These are phyloP conservation scores for Parmelia sp. DNA, from an alignment of 495 filamentous ascomycete species.

Conservation along the genomic window DNA sequence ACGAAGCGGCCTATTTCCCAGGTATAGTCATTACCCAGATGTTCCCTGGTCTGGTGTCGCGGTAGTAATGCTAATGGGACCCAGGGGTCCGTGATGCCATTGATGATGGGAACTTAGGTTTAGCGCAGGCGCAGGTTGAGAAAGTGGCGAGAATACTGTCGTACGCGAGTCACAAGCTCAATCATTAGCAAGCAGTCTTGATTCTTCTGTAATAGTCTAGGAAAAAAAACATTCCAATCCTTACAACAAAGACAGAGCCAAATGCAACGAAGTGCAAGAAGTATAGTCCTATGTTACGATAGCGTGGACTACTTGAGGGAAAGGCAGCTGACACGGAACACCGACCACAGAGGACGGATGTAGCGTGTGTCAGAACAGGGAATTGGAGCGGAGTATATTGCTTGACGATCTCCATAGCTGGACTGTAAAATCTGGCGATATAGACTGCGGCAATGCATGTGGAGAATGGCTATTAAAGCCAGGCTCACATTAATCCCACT, in stretches of 20 bases:
- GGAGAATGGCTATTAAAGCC: neutral
- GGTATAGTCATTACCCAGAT: neutral
- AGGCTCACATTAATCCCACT: too few relatives aligned
- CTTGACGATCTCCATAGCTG: too few relatives aligned
- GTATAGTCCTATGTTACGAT: too few relatives aligned
- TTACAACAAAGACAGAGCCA: too few relatives aligned
- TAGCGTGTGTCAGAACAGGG: neutral
- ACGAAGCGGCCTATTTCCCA: slow-evolving; percentile 74
- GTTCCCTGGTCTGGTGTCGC: neutral
- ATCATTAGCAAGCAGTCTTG: slow-evolving; percentile 26
- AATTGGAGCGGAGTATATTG: neutral
- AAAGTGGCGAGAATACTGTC: slow-evolving; percentile 64
- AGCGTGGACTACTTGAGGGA: neutral
- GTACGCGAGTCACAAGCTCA: slow-evolving; percentile 56
- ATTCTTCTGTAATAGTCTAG: neutral
- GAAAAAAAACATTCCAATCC: too few relatives aligned
- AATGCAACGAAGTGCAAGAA: too few relatives aligned
- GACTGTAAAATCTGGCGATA: too few relatives aligned
- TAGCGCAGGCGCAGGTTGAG: slow-evolving; percentile 62
- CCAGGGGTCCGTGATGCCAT: slow-evolving; percentile 70
- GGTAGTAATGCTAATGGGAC: neutral
- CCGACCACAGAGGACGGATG: neutral
- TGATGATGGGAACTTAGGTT: slow-evolving; percentile 60
- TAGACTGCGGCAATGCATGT: neutral
- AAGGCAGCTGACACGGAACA: neutral